Conservation (phyloP, 495 filamentous ascomycete species). For the Friedmanniomyces simplex region DNA sequence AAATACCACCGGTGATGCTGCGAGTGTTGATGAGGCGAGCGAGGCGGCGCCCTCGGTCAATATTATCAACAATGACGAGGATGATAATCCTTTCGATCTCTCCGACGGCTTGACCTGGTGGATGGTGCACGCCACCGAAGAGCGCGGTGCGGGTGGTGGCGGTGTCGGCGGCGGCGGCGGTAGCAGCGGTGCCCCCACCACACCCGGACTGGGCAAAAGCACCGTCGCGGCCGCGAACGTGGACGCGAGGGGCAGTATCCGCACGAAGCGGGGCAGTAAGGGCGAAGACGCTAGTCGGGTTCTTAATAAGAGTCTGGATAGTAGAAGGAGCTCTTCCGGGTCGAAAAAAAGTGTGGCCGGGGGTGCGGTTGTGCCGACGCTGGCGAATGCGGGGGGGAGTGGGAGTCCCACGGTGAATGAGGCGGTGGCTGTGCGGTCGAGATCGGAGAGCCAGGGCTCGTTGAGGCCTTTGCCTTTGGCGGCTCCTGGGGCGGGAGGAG, state of each 20-base stretch:
- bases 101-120: constrained; percentile 96
- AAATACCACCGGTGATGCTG: constrained; percentile 39
- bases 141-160: constrained; percentile 48
- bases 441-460: constrained; percentile 11
- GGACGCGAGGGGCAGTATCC: constrained; percentile 66
- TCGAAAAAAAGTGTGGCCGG: constrained; percentile 45
- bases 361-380: constrained; percentile 5
- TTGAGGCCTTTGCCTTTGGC: neutral
- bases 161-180: too few relatives aligned
- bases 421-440: neutral
- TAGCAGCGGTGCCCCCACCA: constrained; percentile 65
- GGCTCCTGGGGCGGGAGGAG: neutral
- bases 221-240: constrained; percentile 85
- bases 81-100: constrained; percentile 96
- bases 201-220: constrained; percentile 75
- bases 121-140: constrained; percentile 82
- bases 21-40: constrained; percentile 27
- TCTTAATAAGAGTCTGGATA: constrained; percentile 77
- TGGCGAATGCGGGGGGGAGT: constrained; percentile 4
- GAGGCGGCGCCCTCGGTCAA: constrained; percentile 13
- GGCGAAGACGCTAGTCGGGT: constrained; percentile 67
- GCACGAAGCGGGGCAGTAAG: constrained; percentile 45
- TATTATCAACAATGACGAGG: constrained; percentile 27
- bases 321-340: constrained; percentile 72
- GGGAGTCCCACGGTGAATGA: neutral